Conservation (phyloP, 768 basidiomycete genomes). For the Hygrocybe coccinea region DNA sequence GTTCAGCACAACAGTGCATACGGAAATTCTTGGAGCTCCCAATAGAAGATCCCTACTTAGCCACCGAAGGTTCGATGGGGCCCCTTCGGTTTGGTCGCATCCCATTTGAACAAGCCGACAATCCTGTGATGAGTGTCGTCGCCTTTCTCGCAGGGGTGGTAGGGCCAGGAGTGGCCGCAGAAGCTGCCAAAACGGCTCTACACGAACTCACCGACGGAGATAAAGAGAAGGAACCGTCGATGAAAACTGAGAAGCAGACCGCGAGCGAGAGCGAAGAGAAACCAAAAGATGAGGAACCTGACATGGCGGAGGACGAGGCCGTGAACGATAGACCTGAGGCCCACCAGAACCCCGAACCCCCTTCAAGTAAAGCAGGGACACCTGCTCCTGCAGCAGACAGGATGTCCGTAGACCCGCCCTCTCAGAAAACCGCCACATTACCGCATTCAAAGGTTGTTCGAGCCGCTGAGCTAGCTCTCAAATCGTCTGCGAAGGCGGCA, state of each 20-base stretch:
- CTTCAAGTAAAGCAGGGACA: conserved; percentile 22
- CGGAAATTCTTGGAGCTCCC: conserved; percentile 92
- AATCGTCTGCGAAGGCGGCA: conserved; percentile 84
- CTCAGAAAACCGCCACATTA: conserved; percentile 37
- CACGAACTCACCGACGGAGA: conserved; percentile 70
- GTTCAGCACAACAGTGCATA: conserved; percentile 92
- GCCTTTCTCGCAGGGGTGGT: conserved; percentile 95
- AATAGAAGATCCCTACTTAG: conserved; percentile 92
- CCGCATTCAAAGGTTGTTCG: conserved; percentile 73
- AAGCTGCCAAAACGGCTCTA: conserved; percentile 87
- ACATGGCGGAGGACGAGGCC: conserved; percentile 39
- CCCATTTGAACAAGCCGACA: conserved; percentile 93
- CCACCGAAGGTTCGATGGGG: conserved; percentile 71
- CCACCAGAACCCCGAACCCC: conserved; percentile 7
- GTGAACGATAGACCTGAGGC: conserved; percentile 18
- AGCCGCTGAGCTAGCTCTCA: conserved; percentile 83
- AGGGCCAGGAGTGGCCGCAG: conserved; percentile 83
- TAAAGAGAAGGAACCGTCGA: conserved; percentile 32
- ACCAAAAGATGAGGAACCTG: conserved; percentile 24
- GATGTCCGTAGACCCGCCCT: conserved; percentile 45
- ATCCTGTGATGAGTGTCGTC: conserved; percentile 98
- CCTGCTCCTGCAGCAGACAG: conserved; percentile 29
- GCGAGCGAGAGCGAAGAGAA: conserved; percentile 28
- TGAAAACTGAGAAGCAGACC: conserved; percentile 28
- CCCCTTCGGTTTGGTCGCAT: conserved; percentile 69